phyloP scores from a whole-genome alignment of 495 filamentous ascomycete genomes.

The Massariosphaeria phaeospora region DNA sequence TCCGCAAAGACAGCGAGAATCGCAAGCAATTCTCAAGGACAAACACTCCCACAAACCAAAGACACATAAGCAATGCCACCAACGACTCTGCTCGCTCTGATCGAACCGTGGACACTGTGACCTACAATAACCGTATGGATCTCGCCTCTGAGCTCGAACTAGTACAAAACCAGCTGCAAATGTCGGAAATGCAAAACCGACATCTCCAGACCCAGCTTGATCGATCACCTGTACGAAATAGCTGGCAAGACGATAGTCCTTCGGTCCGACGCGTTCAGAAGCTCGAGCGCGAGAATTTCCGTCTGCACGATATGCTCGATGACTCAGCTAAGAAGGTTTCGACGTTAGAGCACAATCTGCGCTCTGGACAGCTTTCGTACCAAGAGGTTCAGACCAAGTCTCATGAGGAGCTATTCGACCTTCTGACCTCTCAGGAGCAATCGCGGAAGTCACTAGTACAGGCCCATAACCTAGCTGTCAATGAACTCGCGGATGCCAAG shows the following conservation, averaged over 20 bases:
- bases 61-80: conserved; percentile 63
- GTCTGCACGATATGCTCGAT: conserved; percentile 91
- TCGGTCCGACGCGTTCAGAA: conserved; percentile 80
- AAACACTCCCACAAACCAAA: conserved; percentile 67
- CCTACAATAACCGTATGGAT: conserved; percentile 87
- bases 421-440: conserved; percentile 91
- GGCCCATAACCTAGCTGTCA: conserved; percentile 76
- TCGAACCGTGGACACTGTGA: conserved; percentile 79
- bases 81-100: conserved; percentile 83
- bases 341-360: conserved; percentile 78
- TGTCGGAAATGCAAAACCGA: conserved; percentile 92
- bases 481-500: conserved; percentile 81
- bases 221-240: conserved; percentile 55
- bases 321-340: conserved; percentile 93
- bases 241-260: conserved; percentile 75
- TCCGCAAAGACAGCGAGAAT: conserved; percentile 65
- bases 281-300: conserved; percentile 84
- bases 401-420: conserved; percentile 89
- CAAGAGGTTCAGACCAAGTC: conserved; percentile 90
- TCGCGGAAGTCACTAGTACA: conserved; percentile 75
- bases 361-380: conserved; percentile 80
- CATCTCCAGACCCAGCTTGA: conserved; percentile 88
- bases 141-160: conserved; percentile 85
- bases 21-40: conserved; percentile 49
- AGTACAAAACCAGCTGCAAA: conserved; percentile 89